These are phyloP conservation scores for Trichoderma hamatum DNA, from an alignment of 2,329 filamentous ascomycete genomes.

Conservation along the genomic window DNA sequence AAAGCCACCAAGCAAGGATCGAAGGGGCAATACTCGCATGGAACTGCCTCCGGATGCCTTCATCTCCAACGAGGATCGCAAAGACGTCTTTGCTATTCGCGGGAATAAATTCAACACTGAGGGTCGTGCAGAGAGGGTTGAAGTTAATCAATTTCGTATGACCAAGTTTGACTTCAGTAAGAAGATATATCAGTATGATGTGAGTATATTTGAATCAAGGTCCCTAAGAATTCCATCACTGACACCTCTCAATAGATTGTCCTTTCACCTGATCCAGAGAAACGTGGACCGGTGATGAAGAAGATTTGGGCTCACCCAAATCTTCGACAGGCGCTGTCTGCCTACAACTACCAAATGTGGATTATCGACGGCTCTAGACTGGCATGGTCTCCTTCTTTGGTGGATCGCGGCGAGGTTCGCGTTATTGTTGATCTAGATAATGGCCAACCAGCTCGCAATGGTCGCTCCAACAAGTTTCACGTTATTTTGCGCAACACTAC, in stretches of 20 bases:
- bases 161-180: conserved; percentile 56
- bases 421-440: conserved; percentile 73
- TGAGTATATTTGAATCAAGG: conserved; percentile 49
- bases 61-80: conserved; percentile 37
- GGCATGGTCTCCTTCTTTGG: conserved; percentile 66
- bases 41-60: conserved; percentile 64
- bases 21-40: conserved; percentile 51
- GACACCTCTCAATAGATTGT: conserved; percentile 54
- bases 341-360: conserved; percentile 54
- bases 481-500: conserved; percentile 67
- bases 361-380: conserved; percentile 84
- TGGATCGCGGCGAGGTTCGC: conserved; percentile 54
- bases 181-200: conserved; percentile 82
- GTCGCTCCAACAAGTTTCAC: conserved; percentile 55
- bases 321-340: conserved; percentile 58
- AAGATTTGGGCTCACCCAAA: conserved; percentile 73
- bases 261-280: conserved; percentile 65
- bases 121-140: conserved; percentile 58
- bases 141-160: conserved; percentile 78
- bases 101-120: conserved; percentile 55
- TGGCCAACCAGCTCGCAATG: conserved; percentile 52
- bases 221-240: background rate
- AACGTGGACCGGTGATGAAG: conserved; percentile 65
- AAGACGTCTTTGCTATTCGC: conserved; percentile 42
- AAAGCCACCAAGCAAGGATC: conserved; percentile 34